Evolutionary conservation across 257 asterid genomes (phyloP).

Genomic region (Rauvolfia tetraphylla): DNA sequence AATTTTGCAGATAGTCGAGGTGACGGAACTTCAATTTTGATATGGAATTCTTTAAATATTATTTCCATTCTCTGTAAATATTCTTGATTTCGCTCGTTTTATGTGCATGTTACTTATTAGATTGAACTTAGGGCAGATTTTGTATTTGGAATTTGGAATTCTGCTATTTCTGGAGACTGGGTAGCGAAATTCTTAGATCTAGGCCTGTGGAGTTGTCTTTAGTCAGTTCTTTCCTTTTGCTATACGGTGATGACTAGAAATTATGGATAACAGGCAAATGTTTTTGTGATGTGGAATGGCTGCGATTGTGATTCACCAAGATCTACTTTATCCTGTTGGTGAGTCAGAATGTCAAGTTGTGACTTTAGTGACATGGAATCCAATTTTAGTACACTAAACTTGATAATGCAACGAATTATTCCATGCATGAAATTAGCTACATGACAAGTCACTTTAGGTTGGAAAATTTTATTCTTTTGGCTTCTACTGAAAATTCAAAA

Average conservation of each 20-base stretch:
- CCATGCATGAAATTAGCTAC: slow-evolving; percentile 2
- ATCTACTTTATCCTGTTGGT: slow-evolving; percentile 4
- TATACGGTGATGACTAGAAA: neutral
- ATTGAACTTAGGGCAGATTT: neutral
- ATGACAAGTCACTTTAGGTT: neutral
- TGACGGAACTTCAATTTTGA: slow-evolving; percentile 23
- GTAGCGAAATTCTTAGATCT: neutral
- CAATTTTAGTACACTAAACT: neutral
- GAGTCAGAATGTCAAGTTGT: slow-evolving; percentile 6
- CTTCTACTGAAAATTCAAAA: neutral
- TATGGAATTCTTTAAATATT: neutral
- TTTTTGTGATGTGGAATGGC: slow-evolving; percentile 1
- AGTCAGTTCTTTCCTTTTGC: neutral
- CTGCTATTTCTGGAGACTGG: neutral
- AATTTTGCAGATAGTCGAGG: slow-evolving; percentile 97
- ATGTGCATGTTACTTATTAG: neutral
- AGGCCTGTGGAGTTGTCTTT: neutral
- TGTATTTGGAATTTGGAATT: neutral
- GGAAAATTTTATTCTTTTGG: slow-evolving; percentile 4
- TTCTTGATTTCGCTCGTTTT: neutral
- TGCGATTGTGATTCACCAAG: neutral
- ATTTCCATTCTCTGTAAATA: neutral
- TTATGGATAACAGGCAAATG: neutral
- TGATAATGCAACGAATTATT: neutral
- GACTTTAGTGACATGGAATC: neutral